Evolutionary conservation across 164 flowering plant genomes (phyloP).

Genomic region (Dillenia turbinata): DNA sequence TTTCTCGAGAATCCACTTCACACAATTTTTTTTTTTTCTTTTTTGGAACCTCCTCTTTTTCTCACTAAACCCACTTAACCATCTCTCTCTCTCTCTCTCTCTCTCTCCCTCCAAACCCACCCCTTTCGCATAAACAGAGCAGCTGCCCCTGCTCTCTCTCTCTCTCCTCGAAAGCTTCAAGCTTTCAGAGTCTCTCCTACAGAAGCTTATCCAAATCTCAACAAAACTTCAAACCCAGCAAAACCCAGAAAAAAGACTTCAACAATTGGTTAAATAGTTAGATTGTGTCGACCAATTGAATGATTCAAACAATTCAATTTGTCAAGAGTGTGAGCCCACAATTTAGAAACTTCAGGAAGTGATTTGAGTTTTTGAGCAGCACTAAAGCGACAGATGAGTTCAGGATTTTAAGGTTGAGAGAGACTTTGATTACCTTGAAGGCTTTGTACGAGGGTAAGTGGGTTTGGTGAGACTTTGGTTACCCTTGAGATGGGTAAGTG

Average conservation of each 20-base stretch:
- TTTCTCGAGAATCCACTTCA: too few relatives aligned
- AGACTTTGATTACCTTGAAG: slow-evolving; percentile 50
- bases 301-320: slow-evolving; percentile 28
- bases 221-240: slow-evolving; percentile 22
- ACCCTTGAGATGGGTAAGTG: too few relatives aligned
- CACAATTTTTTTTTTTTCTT: too few relatives aligned
- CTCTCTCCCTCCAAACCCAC: too few relatives aligned
- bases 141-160: slow-evolving; percentile 52
- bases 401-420: slow-evolving; percentile 40
- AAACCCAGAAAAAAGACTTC: slow-evolving; percentile 25
- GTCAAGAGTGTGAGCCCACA: slow-evolving; percentile 51
- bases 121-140: slow-evolving; percentile 66
- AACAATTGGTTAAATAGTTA: slow-evolving; percentile 32
- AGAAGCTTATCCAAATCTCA: slow-evolving; percentile 34
- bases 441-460: slow-evolving; percentile 56
- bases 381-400: slow-evolving; percentile 61
- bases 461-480: too few relatives aligned
- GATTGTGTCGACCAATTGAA: slow-evolving; percentile 47
- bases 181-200: slow-evolving; percentile 46
- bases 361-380: slow-evolving; percentile 74
- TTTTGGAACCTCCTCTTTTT: too few relatives aligned
- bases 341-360: slow-evolving; percentile 70
- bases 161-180: slow-evolving; percentile 52
- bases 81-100: too few relatives aligned
- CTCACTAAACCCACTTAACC: too few relatives aligned